A percentile compares a stretch with the other conserved stretches of the same genome.
These are phyloP conservation scores for Fusarium heterosporum DNA, from an alignment of 2,329 filamentous ascomycete genomes.

Conservation along the genomic window DNA sequence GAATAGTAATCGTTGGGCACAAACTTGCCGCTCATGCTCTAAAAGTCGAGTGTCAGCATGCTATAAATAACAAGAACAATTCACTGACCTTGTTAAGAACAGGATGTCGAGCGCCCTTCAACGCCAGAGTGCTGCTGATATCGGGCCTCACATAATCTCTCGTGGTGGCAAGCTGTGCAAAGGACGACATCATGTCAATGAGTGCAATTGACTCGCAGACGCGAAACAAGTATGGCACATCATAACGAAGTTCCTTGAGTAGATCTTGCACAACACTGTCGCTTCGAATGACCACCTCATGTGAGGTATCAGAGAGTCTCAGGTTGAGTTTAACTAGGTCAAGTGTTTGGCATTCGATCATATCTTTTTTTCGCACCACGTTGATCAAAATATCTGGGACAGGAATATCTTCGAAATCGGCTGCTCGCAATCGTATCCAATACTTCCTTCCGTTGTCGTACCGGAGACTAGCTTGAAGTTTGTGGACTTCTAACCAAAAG, in stretches of 20 bases:
- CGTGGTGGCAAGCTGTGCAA: constrained; percentile 78
- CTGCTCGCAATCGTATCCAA: constrained; percentile 74
- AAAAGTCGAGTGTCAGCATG: not conserved
- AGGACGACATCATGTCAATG: constrained; percentile 85
- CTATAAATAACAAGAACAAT: not conserved
- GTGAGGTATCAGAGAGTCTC: constrained; percentile 81
- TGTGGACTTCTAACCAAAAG: constrained; percentile 61
- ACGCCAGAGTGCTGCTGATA: constrained; percentile 74
- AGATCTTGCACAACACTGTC: constrained; percentile 80
- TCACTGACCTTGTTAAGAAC: constrained; percentile 74
- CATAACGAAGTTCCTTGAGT: constrained; percentile 75
- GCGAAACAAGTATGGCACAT: constrained; percentile 81
- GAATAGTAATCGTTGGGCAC: constrained; percentile 93
- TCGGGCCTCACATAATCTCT: constrained; percentile 72
- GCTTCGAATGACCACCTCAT: constrained; percentile 85
- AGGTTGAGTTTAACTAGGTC: constrained; percentile 83
- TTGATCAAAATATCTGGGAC: constrained; percentile 84
- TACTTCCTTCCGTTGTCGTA: constrained; percentile 84
- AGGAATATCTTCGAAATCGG: constrained; percentile 69
- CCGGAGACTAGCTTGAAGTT: constrained; percentile 73
- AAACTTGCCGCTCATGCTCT: constrained; percentile 74
- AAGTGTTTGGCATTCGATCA: constrained; percentile 88
- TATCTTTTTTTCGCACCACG: constrained; percentile 75
- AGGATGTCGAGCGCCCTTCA: constrained; percentile 81
- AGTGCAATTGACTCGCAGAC: constrained; percentile 88